These are phyloP conservation scores for Tagetes erecta DNA, from an alignment of 129 eudicot genomes.

Conservation along the genomic window DNA sequence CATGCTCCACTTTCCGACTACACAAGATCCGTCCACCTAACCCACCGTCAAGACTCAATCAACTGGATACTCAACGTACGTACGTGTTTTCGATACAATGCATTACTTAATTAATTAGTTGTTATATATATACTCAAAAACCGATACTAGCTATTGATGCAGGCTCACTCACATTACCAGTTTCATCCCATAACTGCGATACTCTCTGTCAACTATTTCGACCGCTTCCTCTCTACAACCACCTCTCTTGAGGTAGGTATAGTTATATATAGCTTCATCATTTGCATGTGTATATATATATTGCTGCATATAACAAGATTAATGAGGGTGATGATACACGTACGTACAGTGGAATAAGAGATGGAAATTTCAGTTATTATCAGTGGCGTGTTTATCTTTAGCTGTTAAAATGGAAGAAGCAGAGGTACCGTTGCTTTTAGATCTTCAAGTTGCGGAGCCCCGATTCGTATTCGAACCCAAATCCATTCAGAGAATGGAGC, in stretches of 20 bases:
- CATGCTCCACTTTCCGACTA: slow-evolving; percentile 39
- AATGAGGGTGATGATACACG: not conserved
- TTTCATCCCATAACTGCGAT: slow-evolving; percentile 57
- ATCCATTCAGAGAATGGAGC: slow-evolving; percentile 62
- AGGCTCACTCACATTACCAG: slow-evolving; percentile 48
- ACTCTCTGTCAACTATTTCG: slow-evolving; percentile 65
- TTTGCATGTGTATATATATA: too few relatives aligned
- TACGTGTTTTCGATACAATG: not conserved
- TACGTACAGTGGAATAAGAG: slow-evolving; percentile 38
- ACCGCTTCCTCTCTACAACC: slow-evolving; percentile 31
- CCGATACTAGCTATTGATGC: slow-evolving; percentile 11
- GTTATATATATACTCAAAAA: slow-evolving; percentile 2
- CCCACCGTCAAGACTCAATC: slow-evolving; percentile 64
- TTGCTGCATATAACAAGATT: too few relatives aligned
- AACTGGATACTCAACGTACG: slow-evolving; percentile 60
- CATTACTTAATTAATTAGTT: not conserved
- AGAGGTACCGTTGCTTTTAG: slow-evolving; percentile 45
- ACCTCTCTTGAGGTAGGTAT: slow-evolving; percentile 2
- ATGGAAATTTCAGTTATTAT: slow-evolving; percentile 55
- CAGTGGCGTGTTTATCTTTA: slow-evolving; percentile 59
- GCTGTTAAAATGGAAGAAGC: slow-evolving; percentile 69
- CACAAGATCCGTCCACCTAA: slow-evolving; percentile 32
- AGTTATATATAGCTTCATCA: not conserved
- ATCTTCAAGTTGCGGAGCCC: slow-evolving; percentile 51
- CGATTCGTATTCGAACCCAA: slow-evolving; percentile 47